Evolutionary conservation across 768 basidiomycete species (phyloP).

Genomic region (Naematelia aurantialba): DNA sequence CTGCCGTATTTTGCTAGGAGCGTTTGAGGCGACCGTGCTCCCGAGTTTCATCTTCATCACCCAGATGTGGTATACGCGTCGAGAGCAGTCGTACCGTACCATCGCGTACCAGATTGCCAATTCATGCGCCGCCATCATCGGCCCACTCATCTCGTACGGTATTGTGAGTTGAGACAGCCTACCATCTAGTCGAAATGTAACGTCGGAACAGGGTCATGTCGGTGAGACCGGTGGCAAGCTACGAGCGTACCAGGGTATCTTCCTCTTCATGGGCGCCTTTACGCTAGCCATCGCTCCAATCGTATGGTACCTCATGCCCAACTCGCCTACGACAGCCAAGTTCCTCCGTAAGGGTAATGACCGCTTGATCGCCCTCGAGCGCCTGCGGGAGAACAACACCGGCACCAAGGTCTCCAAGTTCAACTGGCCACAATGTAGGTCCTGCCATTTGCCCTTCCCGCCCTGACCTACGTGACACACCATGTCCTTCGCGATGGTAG

Average conservation of each 20-base stretch:
- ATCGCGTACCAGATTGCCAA: slow-evolving; percentile 49
- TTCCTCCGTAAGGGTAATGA: slow-evolving; percentile 44
- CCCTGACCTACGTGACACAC: too few species aligned
- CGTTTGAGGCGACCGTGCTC: slow-evolving; percentile 56
- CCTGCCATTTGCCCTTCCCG: too few species aligned
- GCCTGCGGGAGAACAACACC: slow-evolving; percentile 47
- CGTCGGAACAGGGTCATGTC: slow-evolving; percentile 4
- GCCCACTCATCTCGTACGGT: slow-evolving; percentile 38
- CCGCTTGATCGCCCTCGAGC: slow-evolving; percentile 45
- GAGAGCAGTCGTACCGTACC: slow-evolving; percentile 32
- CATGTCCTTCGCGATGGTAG: background rate
- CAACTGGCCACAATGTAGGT: slow-evolving; percentile 35
- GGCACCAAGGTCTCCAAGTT: slow-evolving; percentile 40
- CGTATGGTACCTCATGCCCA: slow-evolving; percentile 42
- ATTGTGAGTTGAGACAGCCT: slow-evolving; percentile 25
- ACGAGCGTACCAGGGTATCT: slow-evolving; percentile 41
- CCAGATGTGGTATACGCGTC: slow-evolving; percentile 50
- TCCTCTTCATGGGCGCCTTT: slow-evolving; percentile 43
- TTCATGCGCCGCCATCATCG: slow-evolving; percentile 29
- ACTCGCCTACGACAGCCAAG: slow-evolving; percentile 45
- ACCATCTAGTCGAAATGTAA: slow-evolving; percentile 17
- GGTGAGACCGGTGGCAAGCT: slow-evolving; percentile 8
- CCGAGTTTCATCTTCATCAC: slow-evolving; percentile 56
- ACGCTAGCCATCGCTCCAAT: slow-evolving; percentile 35
- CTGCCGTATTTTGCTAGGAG: slow-evolving; percentile 47